Conservation (phyloP, 2,329 filamentous ascomycete species). For the Pleomassaria siparia region DNA sequence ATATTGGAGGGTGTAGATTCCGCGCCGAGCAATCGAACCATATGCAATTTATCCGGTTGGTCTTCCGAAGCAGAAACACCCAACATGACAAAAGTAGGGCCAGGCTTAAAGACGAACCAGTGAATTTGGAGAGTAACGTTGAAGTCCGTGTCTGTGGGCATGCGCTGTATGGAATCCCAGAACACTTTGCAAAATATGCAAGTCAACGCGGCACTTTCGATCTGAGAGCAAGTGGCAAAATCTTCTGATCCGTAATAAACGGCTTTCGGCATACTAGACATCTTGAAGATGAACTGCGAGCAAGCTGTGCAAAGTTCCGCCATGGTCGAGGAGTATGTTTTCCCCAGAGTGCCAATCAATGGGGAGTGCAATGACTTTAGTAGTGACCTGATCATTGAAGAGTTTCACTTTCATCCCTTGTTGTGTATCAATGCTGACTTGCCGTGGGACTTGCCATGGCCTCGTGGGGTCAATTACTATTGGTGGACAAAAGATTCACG, state of each 20-base stretch:
- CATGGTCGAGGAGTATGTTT: background rate
- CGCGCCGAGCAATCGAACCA: background rate
- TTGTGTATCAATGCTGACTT: background rate
- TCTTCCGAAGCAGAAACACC: background rate
- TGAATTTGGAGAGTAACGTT: constrained; percentile 3
- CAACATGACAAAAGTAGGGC: constrained; percentile 1
- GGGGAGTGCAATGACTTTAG: background rate
- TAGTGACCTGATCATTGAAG: background rate
- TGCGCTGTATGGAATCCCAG: background rate
- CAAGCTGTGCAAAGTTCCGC: constrained; percentile 2
- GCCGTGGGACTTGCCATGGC: background rate
- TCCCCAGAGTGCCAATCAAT: background rate
- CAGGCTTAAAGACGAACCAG: constrained; percentile 2
- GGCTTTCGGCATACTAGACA: background rate
- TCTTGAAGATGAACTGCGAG: background rate
- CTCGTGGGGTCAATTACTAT: background rate
- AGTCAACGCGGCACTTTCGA: constrained; percentile 1
- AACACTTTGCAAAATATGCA: constrained; percentile 1
- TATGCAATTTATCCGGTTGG: background rate
- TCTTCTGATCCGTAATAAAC: background rate
- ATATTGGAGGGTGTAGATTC: constrained; percentile 1
- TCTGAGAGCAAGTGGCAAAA: background rate
- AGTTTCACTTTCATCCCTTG: background rate
- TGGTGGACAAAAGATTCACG: constrained; percentile 1
- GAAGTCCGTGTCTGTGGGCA: background rate